Evolutionary conservation across 257 asterid species (phyloP), one percentile per base, ranked within the genome.

Genomic region (Buddleja alternifolia): DNA sequence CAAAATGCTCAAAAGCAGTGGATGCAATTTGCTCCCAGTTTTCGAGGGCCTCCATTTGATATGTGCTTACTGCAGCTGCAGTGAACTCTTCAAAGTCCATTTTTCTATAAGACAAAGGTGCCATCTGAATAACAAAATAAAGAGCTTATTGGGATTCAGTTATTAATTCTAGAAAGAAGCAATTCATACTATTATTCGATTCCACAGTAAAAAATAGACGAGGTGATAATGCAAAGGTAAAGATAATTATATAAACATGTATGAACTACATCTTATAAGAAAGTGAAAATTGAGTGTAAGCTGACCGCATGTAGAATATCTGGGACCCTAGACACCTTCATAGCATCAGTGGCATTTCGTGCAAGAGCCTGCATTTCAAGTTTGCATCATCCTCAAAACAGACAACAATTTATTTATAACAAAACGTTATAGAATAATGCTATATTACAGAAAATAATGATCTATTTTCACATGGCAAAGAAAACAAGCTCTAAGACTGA

Each of bases 61-160:
- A 89, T 9, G 92, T 89, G 85, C 96, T 91, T 70, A 84, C 81
- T 48, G 95, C 96, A 53, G 96, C 96, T 7, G 97, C 97, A 72
- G 86, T 88, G 36, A 91, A 91, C 90, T 91, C 97, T 63, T 85
- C 93, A 23, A 91, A 81, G 61, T 89, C 93, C 92, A 91, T 82
- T 74, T 79, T 88, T 72, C 91, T 80, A 73, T 85, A 78, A 7
- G 92, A 79, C 63, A 91, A 75, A 10, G 96, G 85, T 20, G 84
- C 87, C 95, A 91, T 84, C 97, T 91, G 82, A 37, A 73, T 10
- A 14, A 57, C 21, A 60, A 21, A 71, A 39, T 29, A 69, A 10
- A 10, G 19, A 72, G 36, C 32, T 32, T 12, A 63, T 47, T 40
- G 48, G n/a, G 2, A 14, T 53, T 44, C 8, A 21, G 60, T 12